Evolutionary conservation across 208 protist genomes (phyloP).

Genomic region (Perkinsela sp.): DNA sequence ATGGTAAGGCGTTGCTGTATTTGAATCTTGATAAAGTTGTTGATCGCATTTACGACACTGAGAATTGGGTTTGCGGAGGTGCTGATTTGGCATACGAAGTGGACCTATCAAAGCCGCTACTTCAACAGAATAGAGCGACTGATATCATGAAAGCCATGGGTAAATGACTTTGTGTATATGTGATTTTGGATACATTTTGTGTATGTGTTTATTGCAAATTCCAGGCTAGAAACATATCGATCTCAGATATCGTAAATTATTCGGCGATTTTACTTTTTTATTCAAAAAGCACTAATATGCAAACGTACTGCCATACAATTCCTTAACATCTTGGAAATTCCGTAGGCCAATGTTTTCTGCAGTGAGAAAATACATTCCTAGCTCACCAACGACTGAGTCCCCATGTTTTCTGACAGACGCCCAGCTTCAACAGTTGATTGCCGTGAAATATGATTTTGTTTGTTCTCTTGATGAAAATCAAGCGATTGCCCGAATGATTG

Average conservation of each 20-base stretch:
- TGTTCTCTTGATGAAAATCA: background rate
- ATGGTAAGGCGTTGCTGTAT: background rate
- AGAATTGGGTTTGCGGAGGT: background rate
- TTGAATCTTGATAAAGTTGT: background rate
- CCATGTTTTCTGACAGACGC: background rate
- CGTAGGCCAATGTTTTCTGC: background rate
- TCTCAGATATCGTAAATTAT: too few species aligned
- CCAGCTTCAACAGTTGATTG: background rate
- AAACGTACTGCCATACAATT: too few species aligned
- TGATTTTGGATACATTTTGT: too few species aligned
- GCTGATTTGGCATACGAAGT: background rate
- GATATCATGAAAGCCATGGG: background rate
- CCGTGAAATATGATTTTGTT: background rate
- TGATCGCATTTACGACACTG: background rate
- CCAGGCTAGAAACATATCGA: too few species aligned
- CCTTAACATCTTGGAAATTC: too few species aligned
- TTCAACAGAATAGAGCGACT: background rate
- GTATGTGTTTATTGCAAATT: too few species aligned
- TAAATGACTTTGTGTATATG: too few species aligned
- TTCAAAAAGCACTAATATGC: too few species aligned
- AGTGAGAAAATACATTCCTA: background rate
- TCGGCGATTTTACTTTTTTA: too few species aligned
- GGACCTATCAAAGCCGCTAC: background rate
- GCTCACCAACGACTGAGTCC: background rate
- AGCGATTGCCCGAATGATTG: background rate